Percentiles rank a stretch among this genome's conserved stretches.
Conservation (phyloP, 2,329 filamentous ascomycete genomes). For the Tothia fuscella region DNA sequence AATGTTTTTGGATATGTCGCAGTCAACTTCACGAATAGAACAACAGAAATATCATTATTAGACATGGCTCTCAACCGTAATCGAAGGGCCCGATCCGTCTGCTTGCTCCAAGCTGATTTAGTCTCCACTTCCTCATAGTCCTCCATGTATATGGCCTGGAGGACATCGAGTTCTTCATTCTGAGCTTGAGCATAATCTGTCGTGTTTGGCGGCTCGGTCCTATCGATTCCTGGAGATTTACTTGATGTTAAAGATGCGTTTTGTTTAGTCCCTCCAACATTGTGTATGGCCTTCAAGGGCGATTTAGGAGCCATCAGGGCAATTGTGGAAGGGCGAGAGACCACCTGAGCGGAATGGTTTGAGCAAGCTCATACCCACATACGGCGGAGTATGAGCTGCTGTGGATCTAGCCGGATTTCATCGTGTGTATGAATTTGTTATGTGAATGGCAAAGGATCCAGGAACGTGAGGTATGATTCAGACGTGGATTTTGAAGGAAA, state of each 20-base stretch:
- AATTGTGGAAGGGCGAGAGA: no score
- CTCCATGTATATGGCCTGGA: conserved; percentile 80
- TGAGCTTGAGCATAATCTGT: conserved; percentile 74
- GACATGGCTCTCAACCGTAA: conserved; percentile 64
- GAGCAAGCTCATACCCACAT: no score
- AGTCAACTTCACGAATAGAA: conserved; percentile 68
- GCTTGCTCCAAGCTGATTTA: conserved; percentile 63
- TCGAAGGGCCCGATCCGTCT: conserved; percentile 59
- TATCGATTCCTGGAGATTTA: conserved; percentile 1
- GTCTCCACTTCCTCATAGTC: conserved; percentile 68
- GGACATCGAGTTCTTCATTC: conserved; percentile 72
- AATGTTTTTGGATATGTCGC: conserved; percentile 83
- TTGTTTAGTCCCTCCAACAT: background rate
- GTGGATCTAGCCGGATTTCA: no score
- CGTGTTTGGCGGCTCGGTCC: background rate
- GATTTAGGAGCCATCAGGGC: conserved; percentile 8
- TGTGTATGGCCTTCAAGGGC: conserved; percentile 6
- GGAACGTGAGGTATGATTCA: no score
- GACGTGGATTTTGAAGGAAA: no score
- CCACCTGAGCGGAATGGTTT: no score
- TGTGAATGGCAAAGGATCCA: no score
- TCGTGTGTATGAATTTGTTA: no score
- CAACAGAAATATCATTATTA: conserved; percentile 58
- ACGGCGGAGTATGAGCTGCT: no score
- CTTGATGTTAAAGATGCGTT: background rate